Evolutionary conservation across 2,329 filamentous ascomycete species (phyloP).

Genomic region (Aspergillus sp.): DNA sequence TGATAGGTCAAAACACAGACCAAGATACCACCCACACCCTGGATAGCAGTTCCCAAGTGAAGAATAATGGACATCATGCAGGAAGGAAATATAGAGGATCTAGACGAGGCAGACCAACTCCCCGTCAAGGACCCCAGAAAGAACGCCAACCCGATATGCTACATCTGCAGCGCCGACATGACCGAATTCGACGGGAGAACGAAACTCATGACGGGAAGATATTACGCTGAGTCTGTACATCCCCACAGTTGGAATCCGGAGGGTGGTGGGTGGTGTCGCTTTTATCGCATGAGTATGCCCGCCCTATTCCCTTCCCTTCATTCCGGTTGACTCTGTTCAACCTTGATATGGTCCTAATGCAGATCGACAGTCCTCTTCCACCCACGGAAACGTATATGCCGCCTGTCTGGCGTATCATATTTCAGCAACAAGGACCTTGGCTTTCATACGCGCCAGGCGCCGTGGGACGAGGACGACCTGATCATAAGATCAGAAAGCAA

Average conservation of each 20-base stretch:
- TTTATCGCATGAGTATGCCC: not conserved
- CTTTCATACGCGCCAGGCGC: not conserved
- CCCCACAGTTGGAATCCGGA: not conserved
- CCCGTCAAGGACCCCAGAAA: not conserved
- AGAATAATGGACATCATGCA: too few species aligned
- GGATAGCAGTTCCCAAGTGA: too few species aligned
- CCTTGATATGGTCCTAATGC: not conserved
- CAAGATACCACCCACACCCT: too few species aligned
- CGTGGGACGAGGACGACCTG: not conserved
- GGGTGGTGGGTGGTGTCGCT: not conserved
- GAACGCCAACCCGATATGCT: not conserved
- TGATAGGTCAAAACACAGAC: too few species aligned
- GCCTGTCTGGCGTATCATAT: not conserved
- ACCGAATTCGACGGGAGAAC: not conserved
- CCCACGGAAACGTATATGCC: not conserved
- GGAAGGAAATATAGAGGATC: too few species aligned
- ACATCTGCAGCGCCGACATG: not conserved
- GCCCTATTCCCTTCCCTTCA: not conserved
- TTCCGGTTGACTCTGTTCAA: not conserved
- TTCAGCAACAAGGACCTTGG: not conserved
- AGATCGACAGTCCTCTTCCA: not conserved
- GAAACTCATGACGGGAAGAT: not conserved
- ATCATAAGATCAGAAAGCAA: not conserved
- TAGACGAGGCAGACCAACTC: not conserved
- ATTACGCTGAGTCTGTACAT: not conserved